Conservation (phyloP, 768 basidiomycete genomes). For the Daedaleopsis sinensis region DNA sequence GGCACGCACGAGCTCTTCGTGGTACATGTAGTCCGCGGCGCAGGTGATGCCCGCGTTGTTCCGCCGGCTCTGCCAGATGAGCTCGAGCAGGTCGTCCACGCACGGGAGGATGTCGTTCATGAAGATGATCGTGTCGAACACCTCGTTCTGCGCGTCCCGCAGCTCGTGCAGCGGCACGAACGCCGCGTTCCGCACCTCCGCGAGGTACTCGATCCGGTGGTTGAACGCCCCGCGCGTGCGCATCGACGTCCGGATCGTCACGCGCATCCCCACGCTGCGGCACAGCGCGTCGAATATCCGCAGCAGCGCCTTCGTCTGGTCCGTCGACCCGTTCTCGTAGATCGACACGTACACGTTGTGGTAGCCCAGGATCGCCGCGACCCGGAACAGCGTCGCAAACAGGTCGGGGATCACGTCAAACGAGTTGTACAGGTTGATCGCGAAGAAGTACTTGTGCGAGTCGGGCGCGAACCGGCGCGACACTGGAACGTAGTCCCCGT, state of each 20-base stretch:
- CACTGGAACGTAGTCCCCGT: conserved; percentile 39
- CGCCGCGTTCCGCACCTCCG: conserved; percentile 99
- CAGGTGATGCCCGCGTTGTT: conserved; percentile 99
- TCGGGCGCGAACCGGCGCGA: conserved; percentile 42
- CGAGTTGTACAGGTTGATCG: conserved; percentile 99
- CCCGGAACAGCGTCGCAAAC: conserved; percentile 94
- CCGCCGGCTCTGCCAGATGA: conserved; percentile 90
- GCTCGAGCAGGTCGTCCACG: conserved; percentile 95
- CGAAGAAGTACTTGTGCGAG: conserved; percentile 98
- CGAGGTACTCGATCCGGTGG: conserved; percentile 99
- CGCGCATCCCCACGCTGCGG: conserved; percentile 84
- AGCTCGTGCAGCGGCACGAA: conserved; percentile 95
- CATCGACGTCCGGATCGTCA: conserved; percentile 91
- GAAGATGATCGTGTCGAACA: conserved; percentile 96
- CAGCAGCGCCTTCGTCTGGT: conserved; percentile 97
- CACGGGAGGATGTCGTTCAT: conserved; percentile 99
- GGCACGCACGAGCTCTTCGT: conserved; percentile 80
- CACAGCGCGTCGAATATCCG: conserved; percentile 95
- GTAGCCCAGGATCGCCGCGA: conserved; percentile 89
- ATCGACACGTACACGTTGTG: conserved; percentile 99
- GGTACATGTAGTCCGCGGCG: conserved; percentile 99
- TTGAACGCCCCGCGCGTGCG: conserved; percentile 95
- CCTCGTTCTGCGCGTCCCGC: conserved; percentile 88
- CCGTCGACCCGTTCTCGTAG: conserved; percentile 98
- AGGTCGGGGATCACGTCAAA: conserved; percentile 98